Evolutionary conservation across 2,329 filamentous ascomycete species (phyloP).

Genomic region (Stemphylium lycopersici): DNA sequence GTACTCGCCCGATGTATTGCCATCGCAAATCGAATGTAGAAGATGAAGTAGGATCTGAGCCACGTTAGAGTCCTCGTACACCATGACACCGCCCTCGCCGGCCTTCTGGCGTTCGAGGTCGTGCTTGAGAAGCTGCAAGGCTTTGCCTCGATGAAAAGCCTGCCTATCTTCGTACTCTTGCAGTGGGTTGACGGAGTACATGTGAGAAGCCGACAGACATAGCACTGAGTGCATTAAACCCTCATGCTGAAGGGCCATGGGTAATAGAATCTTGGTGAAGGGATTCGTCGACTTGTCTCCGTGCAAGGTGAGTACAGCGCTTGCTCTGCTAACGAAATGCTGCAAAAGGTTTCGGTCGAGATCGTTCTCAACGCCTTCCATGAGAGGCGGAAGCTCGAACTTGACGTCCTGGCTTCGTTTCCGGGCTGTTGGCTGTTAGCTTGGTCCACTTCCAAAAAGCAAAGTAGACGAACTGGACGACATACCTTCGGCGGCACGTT

Average conservation of each 20-base stretch:
- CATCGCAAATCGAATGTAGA: conserved; percentile 66
- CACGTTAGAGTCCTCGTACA: conserved; percentile 63
- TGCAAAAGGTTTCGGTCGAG: conserved; percentile 82
- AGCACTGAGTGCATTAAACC: conserved; percentile 91
- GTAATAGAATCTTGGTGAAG: conserved; percentile 82
- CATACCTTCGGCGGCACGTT: conserved; percentile 70
- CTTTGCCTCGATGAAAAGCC: conserved; percentile 43
- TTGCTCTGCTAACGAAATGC: conserved; percentile 81
- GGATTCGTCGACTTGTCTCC: conserved; percentile 76
- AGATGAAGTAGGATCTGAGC: conserved; percentile 66
- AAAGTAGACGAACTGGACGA: background rate
- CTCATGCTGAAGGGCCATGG: conserved; percentile 78
- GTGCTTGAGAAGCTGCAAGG: conserved; percentile 58
- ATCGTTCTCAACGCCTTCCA: conserved; percentile 79
- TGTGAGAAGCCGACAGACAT: conserved; percentile 79
- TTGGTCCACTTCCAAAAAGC: conserved; percentile 1
- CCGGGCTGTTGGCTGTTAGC: conserved; percentile 38
- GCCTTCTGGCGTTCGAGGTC: conserved; percentile 49
- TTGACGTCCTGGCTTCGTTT: conserved; percentile 47
- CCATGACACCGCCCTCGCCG: conserved; percentile 44
- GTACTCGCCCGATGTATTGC: conserved; percentile 71
- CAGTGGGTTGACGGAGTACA: conserved; percentile 59
- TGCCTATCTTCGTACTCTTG: conserved; percentile 61
- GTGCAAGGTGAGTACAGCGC: conserved; percentile 80
- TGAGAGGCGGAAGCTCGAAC: conserved; percentile 64